Conservation (phyloP, 2,329 filamentous ascomycete species). For the Penicillium sp. region DNA sequence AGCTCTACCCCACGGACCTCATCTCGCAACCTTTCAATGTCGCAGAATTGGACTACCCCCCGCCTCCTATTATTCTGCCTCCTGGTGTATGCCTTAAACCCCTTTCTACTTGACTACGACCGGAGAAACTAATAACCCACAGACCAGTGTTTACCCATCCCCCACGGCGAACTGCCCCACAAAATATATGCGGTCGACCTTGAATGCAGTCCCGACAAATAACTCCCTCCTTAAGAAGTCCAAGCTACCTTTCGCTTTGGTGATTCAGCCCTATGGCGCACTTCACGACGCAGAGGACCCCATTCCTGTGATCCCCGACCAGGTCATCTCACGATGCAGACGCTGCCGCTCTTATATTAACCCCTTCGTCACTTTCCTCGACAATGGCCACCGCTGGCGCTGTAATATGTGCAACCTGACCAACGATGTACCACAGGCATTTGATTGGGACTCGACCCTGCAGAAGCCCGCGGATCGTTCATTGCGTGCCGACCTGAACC, state of each 20-base stretch:
- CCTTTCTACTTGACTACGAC: neutral
- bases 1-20: conserved; percentile 88
- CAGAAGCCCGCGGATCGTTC: conserved; percentile 91
- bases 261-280: conserved; percentile 92
- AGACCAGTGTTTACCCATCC: conserved; percentile 90
- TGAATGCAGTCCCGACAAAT: conserved; percentile 91
- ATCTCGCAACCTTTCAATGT: conserved; percentile 93
- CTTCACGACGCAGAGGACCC: conserved; percentile 91
- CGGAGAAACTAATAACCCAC: conserved; percentile 41
- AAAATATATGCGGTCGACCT: conserved; percentile 91
- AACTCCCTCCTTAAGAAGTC: conserved; percentile 95
- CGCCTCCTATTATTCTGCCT: conserved; percentile 85
- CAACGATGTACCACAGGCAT: conserved; percentile 98
- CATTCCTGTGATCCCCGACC: conserved; percentile 89
- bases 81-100: conserved; percentile 69
- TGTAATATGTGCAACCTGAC: conserved; percentile 99
- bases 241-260: conserved; percentile 88
- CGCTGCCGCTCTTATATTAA: conserved; percentile 98
- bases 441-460: conserved; percentile 92
- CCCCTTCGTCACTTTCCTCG: conserved; percentile 92
- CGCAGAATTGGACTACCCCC: conserved; percentile 84
- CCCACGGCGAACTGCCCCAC: conserved; percentile 86
- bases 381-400: conserved; percentile 95
- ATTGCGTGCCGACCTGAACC: conserved; percentile 89
- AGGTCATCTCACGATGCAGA: conserved; percentile 94